A percentile compares a stretch with the other conserved stretches of the same genome.
Conservation (phyloP, 371 early-diverging fungal genomes). For the Sporodiniella umbellata region DNA sequence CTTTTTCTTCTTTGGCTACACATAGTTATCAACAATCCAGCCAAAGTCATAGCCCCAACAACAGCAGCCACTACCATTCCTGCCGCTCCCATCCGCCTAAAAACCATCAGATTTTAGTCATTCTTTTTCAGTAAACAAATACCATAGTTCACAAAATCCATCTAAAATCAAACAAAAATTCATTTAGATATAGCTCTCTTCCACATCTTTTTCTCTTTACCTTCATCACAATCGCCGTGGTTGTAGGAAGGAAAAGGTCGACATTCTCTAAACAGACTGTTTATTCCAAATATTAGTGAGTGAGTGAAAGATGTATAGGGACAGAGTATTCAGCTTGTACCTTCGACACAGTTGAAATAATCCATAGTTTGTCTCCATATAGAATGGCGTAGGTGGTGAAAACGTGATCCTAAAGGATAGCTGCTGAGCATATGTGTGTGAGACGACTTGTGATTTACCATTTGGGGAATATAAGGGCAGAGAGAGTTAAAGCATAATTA, state of each 20-base stretch:
- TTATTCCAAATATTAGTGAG: neutral
- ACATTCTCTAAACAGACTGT: constrained; percentile 38
- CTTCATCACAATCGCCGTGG: constrained; percentile 44
- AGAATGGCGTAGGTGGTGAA: constrained; percentile 43
- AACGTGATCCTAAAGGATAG: constrained; percentile 32
- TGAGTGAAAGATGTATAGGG: neutral
- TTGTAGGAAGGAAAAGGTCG: constrained; percentile 43
- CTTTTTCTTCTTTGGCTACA: constrained; percentile 42
- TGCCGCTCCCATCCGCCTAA: constrained; percentile 40
- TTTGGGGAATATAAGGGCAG: constrained; percentile 36
- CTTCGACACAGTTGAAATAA: constrained; percentile 41
- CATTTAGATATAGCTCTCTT: neutral
- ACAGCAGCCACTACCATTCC: constrained; percentile 41
- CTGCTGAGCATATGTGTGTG: neutral
- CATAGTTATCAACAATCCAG: constrained; percentile 37
- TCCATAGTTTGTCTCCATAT: constrained; percentile 48
- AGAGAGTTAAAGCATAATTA: constrained; percentile 36
- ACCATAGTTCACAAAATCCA: constrained; percentile 50
- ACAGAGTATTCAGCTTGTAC: constrained; percentile 8
- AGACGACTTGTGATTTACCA: constrained; percentile 24
- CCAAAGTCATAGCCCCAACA: constrained; percentile 33
- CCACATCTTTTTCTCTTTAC: constrained; percentile 12
- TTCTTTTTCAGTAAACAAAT: neutral
- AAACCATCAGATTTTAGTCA: neutral
- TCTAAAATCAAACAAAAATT: too few species aligned